Conservation (phyloP, 192 early-diverging fungal genomes). For the Linnemannia elongata region DNA sequence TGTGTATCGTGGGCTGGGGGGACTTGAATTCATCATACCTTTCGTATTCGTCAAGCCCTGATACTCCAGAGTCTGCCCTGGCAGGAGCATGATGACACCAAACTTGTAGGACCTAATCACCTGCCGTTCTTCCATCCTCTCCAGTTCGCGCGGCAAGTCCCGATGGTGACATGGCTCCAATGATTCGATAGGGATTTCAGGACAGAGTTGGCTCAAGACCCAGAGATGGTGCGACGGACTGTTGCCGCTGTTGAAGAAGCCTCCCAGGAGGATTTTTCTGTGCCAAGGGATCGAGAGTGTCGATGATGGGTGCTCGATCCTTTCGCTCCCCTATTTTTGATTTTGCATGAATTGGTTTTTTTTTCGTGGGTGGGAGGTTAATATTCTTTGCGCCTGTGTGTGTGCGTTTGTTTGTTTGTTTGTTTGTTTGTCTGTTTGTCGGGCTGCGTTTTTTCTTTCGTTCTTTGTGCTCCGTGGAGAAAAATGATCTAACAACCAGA, state of each 20-base stretch:
- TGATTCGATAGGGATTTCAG: slow-evolving; percentile 60
- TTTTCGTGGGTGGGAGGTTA: neutral
- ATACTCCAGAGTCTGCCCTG: slow-evolving; percentile 42
- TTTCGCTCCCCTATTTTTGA: slow-evolving; percentile 65
- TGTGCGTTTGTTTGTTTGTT: neutral
- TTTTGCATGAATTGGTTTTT: neutral
- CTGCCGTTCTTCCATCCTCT: slow-evolving; percentile 78
- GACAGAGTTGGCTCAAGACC: slow-evolving; percentile 64
- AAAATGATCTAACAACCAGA: neutral
- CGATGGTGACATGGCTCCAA: slow-evolving; percentile 67
- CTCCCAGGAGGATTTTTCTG: slow-evolving; percentile 60
- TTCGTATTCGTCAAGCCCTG: slow-evolving; percentile 57
- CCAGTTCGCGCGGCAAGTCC: slow-evolving; percentile 68
- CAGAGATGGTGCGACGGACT: slow-evolving; percentile 18
- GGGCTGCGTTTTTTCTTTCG: neutral
- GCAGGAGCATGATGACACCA: slow-evolving; percentile 69
- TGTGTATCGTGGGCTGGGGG: slow-evolving; percentile 5
- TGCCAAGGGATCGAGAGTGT: slow-evolving; percentile 58
- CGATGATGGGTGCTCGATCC: slow-evolving; percentile 61
- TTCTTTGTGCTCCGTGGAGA: neutral
- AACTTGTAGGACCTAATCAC: slow-evolving; percentile 80
- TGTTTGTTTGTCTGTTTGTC: neutral
- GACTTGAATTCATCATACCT: slow-evolving; percentile 52
- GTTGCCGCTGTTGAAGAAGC: neutral
- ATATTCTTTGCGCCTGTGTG: neutral